Conservation (phyloP, 2,329 filamentous ascomycete species). For the Fusarium odoratissimum region DNA sequence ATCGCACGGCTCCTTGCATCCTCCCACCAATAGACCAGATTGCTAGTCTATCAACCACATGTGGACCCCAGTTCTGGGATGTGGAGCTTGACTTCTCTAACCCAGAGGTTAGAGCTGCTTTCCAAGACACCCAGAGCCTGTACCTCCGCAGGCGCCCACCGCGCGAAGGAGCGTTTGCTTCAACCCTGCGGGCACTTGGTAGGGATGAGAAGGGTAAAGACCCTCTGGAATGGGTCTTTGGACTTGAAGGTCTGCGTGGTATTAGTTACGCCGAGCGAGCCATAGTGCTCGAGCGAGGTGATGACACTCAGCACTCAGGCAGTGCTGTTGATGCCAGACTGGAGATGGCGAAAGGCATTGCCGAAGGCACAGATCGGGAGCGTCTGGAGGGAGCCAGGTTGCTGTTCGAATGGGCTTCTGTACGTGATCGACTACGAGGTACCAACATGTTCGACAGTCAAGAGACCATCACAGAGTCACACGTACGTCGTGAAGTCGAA, state of each 20-base stretch:
- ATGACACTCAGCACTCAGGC: slow-evolving; percentile 61
- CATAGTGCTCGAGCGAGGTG: slow-evolving; percentile 66
- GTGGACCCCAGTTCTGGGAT: slow-evolving; percentile 80
- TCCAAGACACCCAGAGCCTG: slow-evolving; percentile 77
- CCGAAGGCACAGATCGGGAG: slow-evolving; percentile 55
- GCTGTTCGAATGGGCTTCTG: slow-evolving; percentile 68
- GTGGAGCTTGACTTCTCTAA: slow-evolving; percentile 81
- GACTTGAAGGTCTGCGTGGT: slow-evolving; percentile 64
- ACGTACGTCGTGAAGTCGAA: slow-evolving; percentile 28
- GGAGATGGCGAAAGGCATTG: slow-evolving; percentile 66
- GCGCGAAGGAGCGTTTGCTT: slow-evolving; percentile 76
- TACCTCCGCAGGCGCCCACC: slow-evolving; percentile 78
- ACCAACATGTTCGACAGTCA: slow-evolving; percentile 49
- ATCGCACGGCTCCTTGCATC: slow-evolving; percentile 68
- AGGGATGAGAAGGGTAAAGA: slow-evolving; percentile 48
- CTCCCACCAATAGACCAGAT: slow-evolving; percentile 75
- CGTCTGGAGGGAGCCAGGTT: slow-evolving; percentile 62
- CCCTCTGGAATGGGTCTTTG: slow-evolving; percentile 81
- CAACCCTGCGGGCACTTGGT: slow-evolving; percentile 80
- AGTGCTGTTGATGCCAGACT: slow-evolving; percentile 76
- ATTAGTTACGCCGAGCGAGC: slow-evolving; percentile 75
- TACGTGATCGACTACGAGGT: slow-evolving; percentile 52
- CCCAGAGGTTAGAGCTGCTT: slow-evolving; percentile 67
- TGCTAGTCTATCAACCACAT: slow-evolving; percentile 67
- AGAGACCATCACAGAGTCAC: slow-evolving; percentile 47